Base-by-base conservation (phyloP, 1,284 basidiomycete species). In the Fereydounia khargensis region DNA sequence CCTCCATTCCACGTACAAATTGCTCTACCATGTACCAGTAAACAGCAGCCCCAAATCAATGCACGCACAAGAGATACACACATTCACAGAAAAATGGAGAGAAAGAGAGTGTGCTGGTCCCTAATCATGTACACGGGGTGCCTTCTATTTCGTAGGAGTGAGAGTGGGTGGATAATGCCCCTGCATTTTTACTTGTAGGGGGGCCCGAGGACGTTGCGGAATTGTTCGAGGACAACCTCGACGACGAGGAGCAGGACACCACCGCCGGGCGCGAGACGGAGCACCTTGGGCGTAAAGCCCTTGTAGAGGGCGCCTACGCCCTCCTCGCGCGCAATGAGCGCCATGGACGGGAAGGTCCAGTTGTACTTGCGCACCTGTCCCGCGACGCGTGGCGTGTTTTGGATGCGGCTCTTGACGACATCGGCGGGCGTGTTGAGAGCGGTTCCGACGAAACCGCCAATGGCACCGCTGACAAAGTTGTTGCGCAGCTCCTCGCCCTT, bases 381-480 rank as follows among this genome's bases (percentile, higher is more conserved):
- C 4, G 64, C 42, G 14, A 58, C 44, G 21, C 48, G 53, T 17
- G 67, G 55, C 3, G 83, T 79, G 45, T 89, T 87, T 78, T 94
- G 91, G 42, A 98, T 91, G 44, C 95, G 86, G 18, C 90, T 92
- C 79, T 98, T 98, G 62, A 97, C 90, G 49, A 98, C 90, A 82
- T 92, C 76, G 54, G 85, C 85, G 80, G 87, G 88, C 11, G 87
- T 89, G 76, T 90, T 90, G 34, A 90, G 50, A 21, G 78, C 76
- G 3, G 82, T 82, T 32, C 94, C 94, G 35, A 92, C 83, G 67
- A 89, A 89, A 17, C 94, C 95, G 70, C 94, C 95, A 50, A 95
- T 78, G 16, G 86, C 78, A 49, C 94, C 94, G 17, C 91, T 90
- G 42, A 89, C 78, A 67, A 99, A 90, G 78, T 97, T 96, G 80